Evolutionary conservation across 139 green algal genomes (phyloP).

Genomic region (Spirogloea muscicola): DNA sequence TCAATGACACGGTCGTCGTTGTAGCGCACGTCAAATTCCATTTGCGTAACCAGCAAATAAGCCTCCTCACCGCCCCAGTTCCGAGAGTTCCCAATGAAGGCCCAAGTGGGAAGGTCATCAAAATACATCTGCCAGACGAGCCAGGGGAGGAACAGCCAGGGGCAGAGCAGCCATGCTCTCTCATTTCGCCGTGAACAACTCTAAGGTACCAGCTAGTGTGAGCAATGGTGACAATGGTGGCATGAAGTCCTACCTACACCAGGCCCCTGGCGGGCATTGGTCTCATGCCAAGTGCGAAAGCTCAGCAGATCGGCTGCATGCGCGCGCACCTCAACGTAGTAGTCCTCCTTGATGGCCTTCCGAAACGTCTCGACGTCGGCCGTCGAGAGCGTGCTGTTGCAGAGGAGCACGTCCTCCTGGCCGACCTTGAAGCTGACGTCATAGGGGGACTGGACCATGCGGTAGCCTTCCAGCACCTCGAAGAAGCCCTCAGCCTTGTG

Average conservation of each 20-base stretch:
- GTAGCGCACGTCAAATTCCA: constrained; percentile 60
- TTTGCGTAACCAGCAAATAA: constrained; percentile 59
- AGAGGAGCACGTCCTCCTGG: constrained; percentile 75
- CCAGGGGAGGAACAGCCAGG: too few species aligned
- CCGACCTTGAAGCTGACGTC: constrained; percentile 79
- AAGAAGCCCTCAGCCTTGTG: constrained; percentile 76
- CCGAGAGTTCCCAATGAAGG: constrained; percentile 61
- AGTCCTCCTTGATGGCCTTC: constrained; percentile 76
- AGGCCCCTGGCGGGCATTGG: too few species aligned
- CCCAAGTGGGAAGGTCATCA: constrained; percentile 91
- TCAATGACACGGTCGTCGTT: constrained; percentile 64
- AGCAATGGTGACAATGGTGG: too few species aligned
- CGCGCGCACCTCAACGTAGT: constrained; percentile 97
- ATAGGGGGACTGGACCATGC: constrained; percentile 84
- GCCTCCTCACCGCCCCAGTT: background rate
- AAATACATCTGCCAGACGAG: constrained; percentile 54
- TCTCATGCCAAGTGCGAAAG: too few species aligned
- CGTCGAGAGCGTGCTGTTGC: constrained; percentile 64
- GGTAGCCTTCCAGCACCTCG: constrained; percentile 59
- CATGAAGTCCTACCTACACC: too few species aligned
- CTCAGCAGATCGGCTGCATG: too few species aligned
- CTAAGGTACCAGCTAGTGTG: too few species aligned
- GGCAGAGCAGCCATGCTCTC: too few species aligned
- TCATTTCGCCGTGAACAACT: too few species aligned
- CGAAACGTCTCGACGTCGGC: constrained; percentile 78